Evolutionary conservation across 306 rosid genomes (phyloP).

Genomic region (Quercus mongolica): DNA sequence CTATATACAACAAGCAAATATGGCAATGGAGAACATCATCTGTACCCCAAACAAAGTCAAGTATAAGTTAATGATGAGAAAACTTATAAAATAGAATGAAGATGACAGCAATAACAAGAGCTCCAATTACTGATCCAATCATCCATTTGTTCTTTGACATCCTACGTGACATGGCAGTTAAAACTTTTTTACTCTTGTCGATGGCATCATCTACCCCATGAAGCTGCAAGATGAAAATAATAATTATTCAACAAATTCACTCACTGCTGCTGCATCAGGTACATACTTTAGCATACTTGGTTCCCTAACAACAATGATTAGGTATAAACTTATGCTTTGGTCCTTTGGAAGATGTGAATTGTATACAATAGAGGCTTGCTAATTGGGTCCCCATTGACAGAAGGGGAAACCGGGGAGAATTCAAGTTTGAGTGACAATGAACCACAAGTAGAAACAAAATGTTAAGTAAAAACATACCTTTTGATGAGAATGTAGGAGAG

Average conservation of each 20-base stretch:
- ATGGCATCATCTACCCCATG: slow-evolving; percentile 78
- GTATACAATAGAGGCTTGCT: not conserved
- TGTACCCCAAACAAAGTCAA: slow-evolving; percentile 7
- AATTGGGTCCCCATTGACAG: slow-evolving; percentile 2
- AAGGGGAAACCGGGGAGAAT: not conserved
- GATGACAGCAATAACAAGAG: slow-evolving; percentile 58
- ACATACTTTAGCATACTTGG: not conserved
- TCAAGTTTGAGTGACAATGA: not conserved
- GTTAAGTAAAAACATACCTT: slow-evolving; percentile 40
- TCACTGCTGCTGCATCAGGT: slow-evolving; percentile 1
- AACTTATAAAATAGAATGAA: slow-evolving; percentile 62
- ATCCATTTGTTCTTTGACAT: slow-evolving; percentile 85
- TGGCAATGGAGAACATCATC: slow-evolving; percentile 11
- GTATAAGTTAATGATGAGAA: slow-evolving; percentile 32
- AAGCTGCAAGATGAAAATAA: slow-evolving; percentile 56
- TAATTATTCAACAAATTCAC: slow-evolving; percentile 18
- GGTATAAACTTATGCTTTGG: not conserved
- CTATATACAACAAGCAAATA: slow-evolving; percentile 37
- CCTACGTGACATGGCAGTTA: slow-evolving; percentile 72
- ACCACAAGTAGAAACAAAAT: slow-evolving; percentile 3
- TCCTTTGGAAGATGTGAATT: not conserved
- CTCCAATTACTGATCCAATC: slow-evolving; percentile 60
- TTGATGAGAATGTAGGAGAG: slow-evolving; percentile 72
- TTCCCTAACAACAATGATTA: slow-evolving; percentile 1
- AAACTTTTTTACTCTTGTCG: slow-evolving; percentile 80